Base-by-base conservation (phyloP, 2,329 filamentous ascomycete species). In the Xylogone sp. region DNA sequence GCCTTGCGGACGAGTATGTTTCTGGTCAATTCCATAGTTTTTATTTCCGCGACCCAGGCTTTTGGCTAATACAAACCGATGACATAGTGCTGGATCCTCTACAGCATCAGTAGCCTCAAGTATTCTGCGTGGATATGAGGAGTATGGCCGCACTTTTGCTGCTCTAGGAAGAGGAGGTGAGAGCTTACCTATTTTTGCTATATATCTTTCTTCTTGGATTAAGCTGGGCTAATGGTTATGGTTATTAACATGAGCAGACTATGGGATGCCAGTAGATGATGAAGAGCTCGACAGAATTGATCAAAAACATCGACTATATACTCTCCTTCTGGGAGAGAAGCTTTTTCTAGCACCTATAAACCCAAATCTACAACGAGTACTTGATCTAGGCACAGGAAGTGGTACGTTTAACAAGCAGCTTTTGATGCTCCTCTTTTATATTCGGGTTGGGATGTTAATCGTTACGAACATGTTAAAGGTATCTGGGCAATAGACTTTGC, bases 251-350 rank as follows among this genome's bases (percentile, higher is more conserved):
- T 16, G 31, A 18, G 16, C 46, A 71, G 68, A 71, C 51, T 71
- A 72, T 54, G 67, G 68, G 3, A 55, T 73, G 16, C 71, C 70
- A 7, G 73, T 71, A 62, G 71, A 73, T 43, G 68, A 71, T 43
- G 55, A 56, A 6, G 71, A 73, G 51, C 60, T 72, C 20, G 69
- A 72, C 48, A 64, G 71, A 12, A 70, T 73, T n/a, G 69, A 73
- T 51, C 63, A 73, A 60, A 65, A 64, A 12, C 71, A 73, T 53
- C 60, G 62, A 9, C 69, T 70, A 50, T 70, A 69, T 54, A 63
- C 34, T 18, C 12, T 51, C 10, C 10, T 52, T 10, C 22, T 50
- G 20, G 51, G 46, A 29, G 43, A 42, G 7, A 52, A 45, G 27
- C 49, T 53, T 3, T 54, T 50, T 24, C n/a, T 54, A n/a, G 53